Evolutionary conservation across 306 rosid genomes (phyloP), one percentile per base, ranked within the genome.

Genomic region (Trichosanthes truncata): DNA sequence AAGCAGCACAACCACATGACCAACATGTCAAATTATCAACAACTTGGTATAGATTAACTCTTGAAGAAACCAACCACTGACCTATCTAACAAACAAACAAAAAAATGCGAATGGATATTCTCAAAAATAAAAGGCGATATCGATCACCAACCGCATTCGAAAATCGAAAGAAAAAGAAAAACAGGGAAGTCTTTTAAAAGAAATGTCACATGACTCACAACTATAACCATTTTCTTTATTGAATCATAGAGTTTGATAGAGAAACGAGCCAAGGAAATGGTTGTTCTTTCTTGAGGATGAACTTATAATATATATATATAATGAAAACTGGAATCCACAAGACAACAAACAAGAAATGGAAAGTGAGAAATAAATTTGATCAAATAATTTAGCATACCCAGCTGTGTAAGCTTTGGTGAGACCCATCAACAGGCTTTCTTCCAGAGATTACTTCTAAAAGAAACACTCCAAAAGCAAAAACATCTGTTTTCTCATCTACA

Each of bases 401-500:
- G 76, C 84, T 81, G 81, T 93, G 99, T 73, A 96, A 85, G 86
- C 99, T 96, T 86, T 88, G 96, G 89, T 96, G 87, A 84, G 96
- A 91, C 11, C 94, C 89, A 85, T 96, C 96, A 14, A 91, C 99
- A 2, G 99, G 98, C 82, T 87, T 93, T 73, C 96, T 90, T 13
- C 99, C 99, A 46, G 99, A 89, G 73, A 96, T 88, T 62, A 93
- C 81, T 81, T 96, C 98, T 48, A 96, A 81, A 65, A 96, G 81
- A 78, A 96, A 89, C 25, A 96, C 98, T 46, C 99, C 99, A 85
- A 90, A 96, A 15, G 99, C 99, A 91, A 96, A 96, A 12, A 96
- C 99, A 84, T 96, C 99, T 75, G 98, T 96, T 74, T 96, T 96
- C 89, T 96, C 99, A 84, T 96, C 99, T 79, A 96, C 97, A 78